Evolutionary conservation across 2,329 filamentous ascomycete genomes (phyloP).

Genomic region (Colletotrichum spaethianum): DNA sequence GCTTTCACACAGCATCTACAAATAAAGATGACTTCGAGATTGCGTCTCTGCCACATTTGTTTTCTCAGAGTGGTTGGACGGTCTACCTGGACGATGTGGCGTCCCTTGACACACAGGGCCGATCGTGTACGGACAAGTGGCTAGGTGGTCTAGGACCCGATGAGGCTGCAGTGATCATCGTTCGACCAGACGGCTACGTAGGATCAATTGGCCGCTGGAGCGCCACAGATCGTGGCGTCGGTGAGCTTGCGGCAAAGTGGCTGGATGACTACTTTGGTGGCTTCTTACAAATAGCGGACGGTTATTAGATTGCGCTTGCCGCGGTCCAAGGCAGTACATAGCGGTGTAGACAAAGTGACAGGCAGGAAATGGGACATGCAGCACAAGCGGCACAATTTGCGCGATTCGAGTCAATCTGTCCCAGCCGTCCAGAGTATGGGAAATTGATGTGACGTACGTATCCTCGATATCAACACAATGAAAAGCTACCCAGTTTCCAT

Average conservation of each 20-base stretch:
- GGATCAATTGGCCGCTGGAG: slow-evolving; percentile 40
- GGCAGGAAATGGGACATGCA: background rate
- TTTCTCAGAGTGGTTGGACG: slow-evolving; percentile 78
- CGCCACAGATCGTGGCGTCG: slow-evolving; percentile 1
- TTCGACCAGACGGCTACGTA: slow-evolving; percentile 45
- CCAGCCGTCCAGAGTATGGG: too few species aligned
- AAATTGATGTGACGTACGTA: background rate
- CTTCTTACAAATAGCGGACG: slow-evolving; percentile 26
- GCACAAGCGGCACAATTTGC: background rate
- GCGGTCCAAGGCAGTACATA: background rate
- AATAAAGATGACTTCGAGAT: slow-evolving; percentile 75
- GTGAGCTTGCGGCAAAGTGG: slow-evolving; percentile 24
- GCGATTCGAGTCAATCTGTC: background rate
- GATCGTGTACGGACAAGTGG: slow-evolving; percentile 63
- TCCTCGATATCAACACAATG: background rate
- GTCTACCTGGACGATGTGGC: slow-evolving; percentile 78
- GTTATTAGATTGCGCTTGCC: slow-evolving; percentile 6
- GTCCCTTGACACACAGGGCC: slow-evolving; percentile 65
- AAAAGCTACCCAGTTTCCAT: background rate
- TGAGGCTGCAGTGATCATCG: slow-evolving; percentile 42
- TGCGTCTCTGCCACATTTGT: slow-evolving; percentile 72
- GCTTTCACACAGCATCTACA: slow-evolving; percentile 62
- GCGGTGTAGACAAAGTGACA: background rate
- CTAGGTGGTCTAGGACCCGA: slow-evolving; percentile 39
- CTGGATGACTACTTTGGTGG: slow-evolving; percentile 31